These are phyloP conservation scores for Leccinum huronense DNA, from an alignment of 1,284 basidiomycete species.

Conservation along the genomic window DNA sequence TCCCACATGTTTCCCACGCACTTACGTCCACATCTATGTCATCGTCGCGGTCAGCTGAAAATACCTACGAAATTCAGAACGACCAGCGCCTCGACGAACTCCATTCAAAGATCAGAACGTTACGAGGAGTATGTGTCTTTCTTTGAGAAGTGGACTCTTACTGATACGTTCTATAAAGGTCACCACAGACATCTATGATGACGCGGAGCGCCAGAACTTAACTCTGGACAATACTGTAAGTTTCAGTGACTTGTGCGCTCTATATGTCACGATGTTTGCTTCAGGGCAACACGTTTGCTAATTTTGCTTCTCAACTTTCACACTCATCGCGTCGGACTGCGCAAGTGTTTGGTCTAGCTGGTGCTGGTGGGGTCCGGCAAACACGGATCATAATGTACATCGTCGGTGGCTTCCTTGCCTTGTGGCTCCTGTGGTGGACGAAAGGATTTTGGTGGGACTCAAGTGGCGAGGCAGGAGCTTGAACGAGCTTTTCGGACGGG, in stretches of 20 bases:
- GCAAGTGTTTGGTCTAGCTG: slow-evolving; percentile 64
- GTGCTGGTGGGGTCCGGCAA: slow-evolving; percentile 61
- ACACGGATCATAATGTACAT: slow-evolving; percentile 64
- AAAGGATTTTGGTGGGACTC: slow-evolving; percentile 30
- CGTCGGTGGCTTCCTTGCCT: slow-evolving; percentile 41
- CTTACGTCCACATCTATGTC: no score
- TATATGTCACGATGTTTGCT: neutral
- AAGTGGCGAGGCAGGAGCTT: slow-evolving; percentile 53
- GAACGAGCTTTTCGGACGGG: slow-evolving; percentile 84
- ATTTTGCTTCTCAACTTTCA: slow-evolving; percentile 58
- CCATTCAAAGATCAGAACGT: slow-evolving; percentile 73
- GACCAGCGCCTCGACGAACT: slow-evolving; percentile 78
- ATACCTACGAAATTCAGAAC: slow-evolving; percentile 78
- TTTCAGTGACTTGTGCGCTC: slow-evolving; percentile 8
- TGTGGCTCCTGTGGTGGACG: slow-evolving; percentile 47
- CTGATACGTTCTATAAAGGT: slow-evolving; percentile 45
- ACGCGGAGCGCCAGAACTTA: slow-evolving; percentile 77
- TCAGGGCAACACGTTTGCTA: slow-evolving; percentile 65
- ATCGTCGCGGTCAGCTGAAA: slow-evolving; percentile 46
- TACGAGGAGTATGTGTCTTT: slow-evolving; percentile 60
- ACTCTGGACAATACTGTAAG: slow-evolving; percentile 72
- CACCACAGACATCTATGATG: slow-evolving; percentile 76
- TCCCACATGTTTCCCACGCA: no score
- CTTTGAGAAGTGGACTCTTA: slow-evolving; percentile 3
- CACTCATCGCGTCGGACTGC: slow-evolving; percentile 65